Evolutionary conservation across 129 eudicot genomes (phyloP), one percentile per base, ranked within the genome.

Genomic region (Flaveria linearis): DNA sequence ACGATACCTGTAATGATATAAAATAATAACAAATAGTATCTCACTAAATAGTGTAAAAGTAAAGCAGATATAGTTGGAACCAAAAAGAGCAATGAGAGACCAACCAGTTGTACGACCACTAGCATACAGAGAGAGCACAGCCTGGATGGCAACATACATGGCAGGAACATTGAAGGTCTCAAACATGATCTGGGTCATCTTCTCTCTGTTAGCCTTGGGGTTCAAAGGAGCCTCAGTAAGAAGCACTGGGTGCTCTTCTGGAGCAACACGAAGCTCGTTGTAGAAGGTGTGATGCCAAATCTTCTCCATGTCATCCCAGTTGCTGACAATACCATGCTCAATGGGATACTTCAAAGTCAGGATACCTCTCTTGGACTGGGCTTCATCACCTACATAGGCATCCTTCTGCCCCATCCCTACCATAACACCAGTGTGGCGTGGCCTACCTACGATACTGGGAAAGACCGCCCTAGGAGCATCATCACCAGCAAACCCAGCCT

Each of bases 401-500:
- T 20, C 22, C 22, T 86, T 86, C 72, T 86, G 90, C 7, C 87
- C 87, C 90, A 86, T 84, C 2, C 88, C 92, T 2, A 84, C 92
- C 92, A 87, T 87, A 15, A 85, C 88, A 62, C 92, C 92, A 73
- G 92, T 84, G 76, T 87, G 88, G 23, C 92, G 66, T 9, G 92
- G 92, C 33, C 92, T 70, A 26, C 92, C 92, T 4, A 88, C 92
- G 72, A 88, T 85, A 72, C 87, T 88, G 16, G 92, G 92, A 56
- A 85, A 88, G 5, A 88, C 92, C 5, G 89, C 92, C 76, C 89
- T 85, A 2, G 92, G 92, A 61, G 92, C 92, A 85, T 88, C 92
- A 85, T 88, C 89, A 46, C 92, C 92, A 26, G 92, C 92, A 78
- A 88, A 88, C 45, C 92, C 92, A 33, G 92, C 92, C 92, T 88